A percentile compares a stretch with the other conserved stretches of the same genome.
Evolutionary conservation across 441 rosid genomes (phyloP).

Genomic region (Dalechampia spathulata): DNA sequence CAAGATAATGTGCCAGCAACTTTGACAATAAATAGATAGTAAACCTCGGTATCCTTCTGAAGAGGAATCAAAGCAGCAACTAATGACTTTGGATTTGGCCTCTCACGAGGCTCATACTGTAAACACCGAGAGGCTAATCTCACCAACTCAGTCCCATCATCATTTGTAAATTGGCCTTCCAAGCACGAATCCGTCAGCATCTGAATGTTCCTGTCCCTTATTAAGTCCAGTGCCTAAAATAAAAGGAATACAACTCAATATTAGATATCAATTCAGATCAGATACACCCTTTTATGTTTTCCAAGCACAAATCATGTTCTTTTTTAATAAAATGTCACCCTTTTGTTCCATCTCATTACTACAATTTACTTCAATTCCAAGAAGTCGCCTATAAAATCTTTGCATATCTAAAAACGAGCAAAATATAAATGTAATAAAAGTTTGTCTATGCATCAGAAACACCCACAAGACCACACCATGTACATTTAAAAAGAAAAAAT

Average conservation of each 20-base stretch:
- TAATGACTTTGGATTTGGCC: slow-evolving; percentile 65
- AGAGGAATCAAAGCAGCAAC: slow-evolving; percentile 65
- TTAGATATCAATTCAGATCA: slow-evolving; percentile 5
- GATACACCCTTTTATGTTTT: too few species aligned
- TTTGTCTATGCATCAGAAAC: too few species aligned
- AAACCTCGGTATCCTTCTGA: slow-evolving; percentile 71
- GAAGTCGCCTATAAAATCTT: too few species aligned
- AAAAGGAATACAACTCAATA: slow-evolving; percentile 9
- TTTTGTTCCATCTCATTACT: too few species aligned
- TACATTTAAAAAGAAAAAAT: too few species aligned
- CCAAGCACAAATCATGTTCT: too few species aligned
- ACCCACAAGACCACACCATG: too few species aligned
- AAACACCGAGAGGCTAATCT: slow-evolving; percentile 74
- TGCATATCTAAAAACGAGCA: too few species aligned
- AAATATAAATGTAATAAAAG: too few species aligned
- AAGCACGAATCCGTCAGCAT: slow-evolving; percentile 80
- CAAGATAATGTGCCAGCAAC: background rate
- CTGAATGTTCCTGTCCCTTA: slow-evolving; percentile 76
- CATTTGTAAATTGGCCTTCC: slow-evolving; percentile 69
- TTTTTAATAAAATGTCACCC: too few species aligned
- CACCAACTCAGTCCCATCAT: slow-evolving; percentile 63
- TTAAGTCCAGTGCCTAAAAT: slow-evolving; percentile 82
- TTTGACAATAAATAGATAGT: slow-evolving; percentile 2
- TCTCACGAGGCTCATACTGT: slow-evolving; percentile 70
- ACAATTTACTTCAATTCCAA: too few species aligned